phyloP scores from a whole-genome alignment of 2,329 filamentous ascomycete genomes.

The Penicillium freii region DNA sequence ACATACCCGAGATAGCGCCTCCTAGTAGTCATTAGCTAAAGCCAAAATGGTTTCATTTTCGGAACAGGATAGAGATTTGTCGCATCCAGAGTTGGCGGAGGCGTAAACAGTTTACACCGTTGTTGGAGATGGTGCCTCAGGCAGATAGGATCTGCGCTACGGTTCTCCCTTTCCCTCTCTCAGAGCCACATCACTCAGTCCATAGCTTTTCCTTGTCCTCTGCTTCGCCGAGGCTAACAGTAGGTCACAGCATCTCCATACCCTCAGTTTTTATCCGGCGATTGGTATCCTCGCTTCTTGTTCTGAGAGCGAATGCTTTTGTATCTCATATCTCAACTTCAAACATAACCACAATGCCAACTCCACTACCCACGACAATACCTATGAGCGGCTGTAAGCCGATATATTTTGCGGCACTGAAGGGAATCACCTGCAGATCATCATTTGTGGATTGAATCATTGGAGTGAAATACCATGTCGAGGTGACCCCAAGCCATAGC shows the following conservation, averaged over 20 bases:
- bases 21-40: not conserved
- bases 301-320: no score
- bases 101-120: not conserved
- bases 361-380: not conserved
- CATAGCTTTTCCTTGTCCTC: no score
- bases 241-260: not conserved
- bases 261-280: not conserved
- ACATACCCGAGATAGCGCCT: no score
- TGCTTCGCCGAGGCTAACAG: not conserved
- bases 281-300: no score
- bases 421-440: no score
- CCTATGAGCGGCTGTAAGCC: no score
- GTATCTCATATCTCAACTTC: constrained; percentile 2
- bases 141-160: not conserved
- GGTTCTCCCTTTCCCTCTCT: not conserved
- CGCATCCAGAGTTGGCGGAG: not conserved
- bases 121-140: not conserved
- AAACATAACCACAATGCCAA: not conserved
- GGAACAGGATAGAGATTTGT: not conserved
- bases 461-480: no score
- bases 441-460: no score
- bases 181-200: no score
- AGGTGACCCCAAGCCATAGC: no score
- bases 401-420: no score
- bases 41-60: not conserved